phyloP scores from a whole-genome alignment of 345 rosid genomes.

The Salix exigua region DNA sequence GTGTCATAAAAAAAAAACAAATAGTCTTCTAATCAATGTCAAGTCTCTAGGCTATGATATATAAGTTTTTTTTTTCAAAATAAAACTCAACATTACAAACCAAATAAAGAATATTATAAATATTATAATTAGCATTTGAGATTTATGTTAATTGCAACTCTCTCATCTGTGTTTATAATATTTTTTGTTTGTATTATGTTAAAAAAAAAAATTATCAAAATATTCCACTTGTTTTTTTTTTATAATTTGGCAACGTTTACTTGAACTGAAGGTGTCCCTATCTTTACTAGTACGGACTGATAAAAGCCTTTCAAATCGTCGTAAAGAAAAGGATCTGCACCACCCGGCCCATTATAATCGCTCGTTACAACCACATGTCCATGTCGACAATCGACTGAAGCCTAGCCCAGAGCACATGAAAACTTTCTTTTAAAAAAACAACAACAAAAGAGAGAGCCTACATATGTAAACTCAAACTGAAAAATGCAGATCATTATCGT shows the following conservation, averaged over 20 bases:
- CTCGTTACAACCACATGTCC: neutral
- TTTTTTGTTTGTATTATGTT: too few relatives aligned
- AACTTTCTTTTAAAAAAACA: too few relatives aligned
- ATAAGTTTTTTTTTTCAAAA: too few relatives aligned
- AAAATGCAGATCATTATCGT: neutral
- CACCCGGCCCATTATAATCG: neutral
- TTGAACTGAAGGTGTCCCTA: neutral
- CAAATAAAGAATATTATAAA: too few relatives aligned
- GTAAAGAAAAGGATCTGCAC: neutral
- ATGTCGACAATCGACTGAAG: neutral
- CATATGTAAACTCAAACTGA: neutral
- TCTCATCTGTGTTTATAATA: too few relatives aligned
- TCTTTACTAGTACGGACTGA: neutral
- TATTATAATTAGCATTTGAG: too few relatives aligned
- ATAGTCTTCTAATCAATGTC: too few relatives aligned
- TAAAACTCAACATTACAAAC: too few relatives aligned
- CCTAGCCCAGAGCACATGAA: neutral
- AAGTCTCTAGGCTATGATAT: too few relatives aligned
- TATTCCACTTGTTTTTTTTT: neutral
- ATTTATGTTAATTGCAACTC: too few relatives aligned
- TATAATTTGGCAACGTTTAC: neutral
- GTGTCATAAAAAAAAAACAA: too few relatives aligned
- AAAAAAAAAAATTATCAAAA: too few relatives aligned
- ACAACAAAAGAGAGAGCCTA: neutral
- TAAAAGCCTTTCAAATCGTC: neutral